These are phyloP conservation scores for Asclepias syriaca DNA, from an alignment of 257 asterid genomes.

Conservation along the genomic window DNA sequence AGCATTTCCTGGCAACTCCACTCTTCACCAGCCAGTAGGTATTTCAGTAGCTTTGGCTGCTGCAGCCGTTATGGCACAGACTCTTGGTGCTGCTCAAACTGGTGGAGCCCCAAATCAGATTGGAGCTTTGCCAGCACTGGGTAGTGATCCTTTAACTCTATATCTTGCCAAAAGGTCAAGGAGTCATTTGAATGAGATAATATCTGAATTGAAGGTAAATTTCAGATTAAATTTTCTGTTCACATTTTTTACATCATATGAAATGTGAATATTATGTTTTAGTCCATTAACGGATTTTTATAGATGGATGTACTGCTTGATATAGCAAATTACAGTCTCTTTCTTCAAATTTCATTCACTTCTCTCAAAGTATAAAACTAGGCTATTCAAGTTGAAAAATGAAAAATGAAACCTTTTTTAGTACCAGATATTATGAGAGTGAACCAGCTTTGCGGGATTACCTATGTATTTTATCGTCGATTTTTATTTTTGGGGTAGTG, in stretches of 20 bases:
- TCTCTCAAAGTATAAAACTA: not conserved
- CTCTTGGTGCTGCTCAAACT: slow-evolving; percentile 72
- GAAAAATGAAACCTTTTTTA: not conserved
- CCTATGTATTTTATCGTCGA: not conserved
- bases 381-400: not conserved
- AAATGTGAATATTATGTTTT: not conserved
- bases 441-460: not conserved
- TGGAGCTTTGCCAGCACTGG: slow-evolving; percentile 42
- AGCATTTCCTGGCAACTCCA: slow-evolving; percentile 44
- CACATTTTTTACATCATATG: not conserved
- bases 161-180: slow-evolving; percentile 85
- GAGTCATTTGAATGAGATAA: slow-evolving; percentile 62
- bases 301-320: not conserved
- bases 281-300: not conserved
- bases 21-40: slow-evolving; percentile 73
- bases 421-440: not conserved
- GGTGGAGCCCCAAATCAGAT: slow-evolving; percentile 37
- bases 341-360: not conserved
- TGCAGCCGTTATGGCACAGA: slow-evolving; percentile 83
- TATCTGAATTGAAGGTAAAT: slow-evolving; percentile 71
- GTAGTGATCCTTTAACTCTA: slow-evolving; percentile 71
- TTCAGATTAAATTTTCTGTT: not conserved
- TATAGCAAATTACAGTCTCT: not conserved
- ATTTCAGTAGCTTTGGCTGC: slow-evolving; percentile 74
- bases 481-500: not conserved